These are phyloP conservation scores for Kluyveromyces aestuarii DNA, from an alignment of 805 yeast species.

Conservation along the genomic window DNA sequence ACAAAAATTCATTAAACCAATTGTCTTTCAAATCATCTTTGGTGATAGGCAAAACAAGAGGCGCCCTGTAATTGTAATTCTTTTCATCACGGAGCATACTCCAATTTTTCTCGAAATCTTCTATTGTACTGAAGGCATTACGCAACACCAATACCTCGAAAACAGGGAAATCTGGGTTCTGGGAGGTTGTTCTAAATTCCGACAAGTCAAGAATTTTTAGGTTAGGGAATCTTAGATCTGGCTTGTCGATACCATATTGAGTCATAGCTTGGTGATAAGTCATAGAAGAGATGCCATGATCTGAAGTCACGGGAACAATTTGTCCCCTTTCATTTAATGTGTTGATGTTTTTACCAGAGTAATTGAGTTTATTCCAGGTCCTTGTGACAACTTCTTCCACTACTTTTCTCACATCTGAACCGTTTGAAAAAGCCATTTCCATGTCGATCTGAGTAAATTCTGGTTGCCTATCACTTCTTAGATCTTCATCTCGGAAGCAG, in stretches of 20 bases:
- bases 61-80: constrained; percentile 49
- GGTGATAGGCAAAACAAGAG: constrained; percentile 45
- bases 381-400: constrained; percentile 48
- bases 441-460: constrained; percentile 96
- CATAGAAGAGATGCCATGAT: constrained; percentile 34
- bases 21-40: constrained; percentile 29
- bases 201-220: constrained; percentile 44
- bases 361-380: constrained; percentile 46
- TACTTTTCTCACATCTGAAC: constrained; percentile 54
- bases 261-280: constrained; percentile 62
- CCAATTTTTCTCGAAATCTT: constrained; percentile 28
- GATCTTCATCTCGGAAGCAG: constrained; percentile 94
- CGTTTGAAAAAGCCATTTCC: constrained; percentile 79
- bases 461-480: constrained; percentile 92
- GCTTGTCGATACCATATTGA: constrained; percentile 86
- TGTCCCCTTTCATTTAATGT: constrained; percentile 23
- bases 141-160: constrained; percentile 65
- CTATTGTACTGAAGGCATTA: constrained; percentile 31
- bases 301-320: constrained; percentile 11
- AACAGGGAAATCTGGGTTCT: constrained; percentile 47
- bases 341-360: constrained; percentile 12
- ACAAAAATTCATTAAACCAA: constrained; percentile 36
- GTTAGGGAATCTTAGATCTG: constrained; percentile 64
- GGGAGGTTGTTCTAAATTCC: constrained; percentile 28
- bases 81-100: constrained; percentile 30